phyloP scores from a whole-genome alignment of 768 basidiomycete genomes.

The Pleurotus giganteus region DNA sequence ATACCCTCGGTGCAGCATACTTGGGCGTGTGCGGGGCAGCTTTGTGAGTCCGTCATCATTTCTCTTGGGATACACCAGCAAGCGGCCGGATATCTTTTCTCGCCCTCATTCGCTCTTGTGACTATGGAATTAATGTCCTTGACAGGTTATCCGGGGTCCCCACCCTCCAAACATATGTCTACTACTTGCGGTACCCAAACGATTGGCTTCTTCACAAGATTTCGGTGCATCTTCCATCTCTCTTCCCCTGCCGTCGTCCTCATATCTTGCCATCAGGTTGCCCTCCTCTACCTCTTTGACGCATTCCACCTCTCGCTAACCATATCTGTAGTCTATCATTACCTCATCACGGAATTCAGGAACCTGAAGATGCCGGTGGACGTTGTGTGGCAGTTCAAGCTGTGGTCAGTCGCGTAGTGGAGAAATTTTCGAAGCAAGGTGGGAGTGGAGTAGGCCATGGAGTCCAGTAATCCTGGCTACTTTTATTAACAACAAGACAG shows the following conservation, averaged over 20 bases:
- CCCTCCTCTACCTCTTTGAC: no score
- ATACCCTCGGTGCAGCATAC: constrained; percentile 28
- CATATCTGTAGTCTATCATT: constrained; percentile 25
- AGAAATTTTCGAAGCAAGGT: no score
- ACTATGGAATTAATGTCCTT: neutral
- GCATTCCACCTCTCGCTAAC: constrained; percentile 24
- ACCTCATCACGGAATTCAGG: constrained; percentile 22
- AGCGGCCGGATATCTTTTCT: no score
- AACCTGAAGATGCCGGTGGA: constrained; percentile 8
- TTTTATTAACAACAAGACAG: no score
- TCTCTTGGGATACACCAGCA: no score
- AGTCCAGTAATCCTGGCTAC: no score
- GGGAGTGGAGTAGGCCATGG: no score
- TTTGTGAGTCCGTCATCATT: no score
- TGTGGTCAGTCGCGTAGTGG: constrained; percentile 21
- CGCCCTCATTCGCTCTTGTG: no score
- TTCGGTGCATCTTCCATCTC: constrained; percentile 8
- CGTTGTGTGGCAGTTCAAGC: constrained; percentile 18
- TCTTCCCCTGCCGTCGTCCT: neutral
- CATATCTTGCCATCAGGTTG: constrained; percentile 14
- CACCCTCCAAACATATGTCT: constrained; percentile 19
- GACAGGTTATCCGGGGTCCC: constrained; percentile 21
- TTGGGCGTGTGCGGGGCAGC: constrained; percentile 24
- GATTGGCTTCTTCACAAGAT: constrained; percentile 16
- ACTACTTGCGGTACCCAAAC: constrained; percentile 15